A percentile compares a stretch with the other conserved stretches of the same genome.
Evolutionary conservation across 1,284 basidiomycete species (phyloP).

Genomic region (Ceratobasidium sp.): DNA sequence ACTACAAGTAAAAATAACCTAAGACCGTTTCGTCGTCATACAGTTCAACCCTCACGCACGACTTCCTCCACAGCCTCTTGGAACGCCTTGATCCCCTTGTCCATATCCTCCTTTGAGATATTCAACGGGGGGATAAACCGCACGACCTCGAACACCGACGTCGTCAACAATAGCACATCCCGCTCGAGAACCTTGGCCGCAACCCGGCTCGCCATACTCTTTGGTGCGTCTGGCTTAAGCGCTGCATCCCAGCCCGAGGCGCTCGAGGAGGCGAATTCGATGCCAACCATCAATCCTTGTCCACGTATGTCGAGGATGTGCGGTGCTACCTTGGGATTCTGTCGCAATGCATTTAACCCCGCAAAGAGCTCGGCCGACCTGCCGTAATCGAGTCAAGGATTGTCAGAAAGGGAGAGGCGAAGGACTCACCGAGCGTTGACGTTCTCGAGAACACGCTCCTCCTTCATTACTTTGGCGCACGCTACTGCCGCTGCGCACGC

Average conservation of each 20-base stretch:
- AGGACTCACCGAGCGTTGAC: constrained; percentile 70
- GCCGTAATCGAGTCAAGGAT: constrained; percentile 43
- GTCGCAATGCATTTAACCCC: constrained; percentile 66
- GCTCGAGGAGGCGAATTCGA: constrained; percentile 78
- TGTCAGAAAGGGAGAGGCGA: constrained; percentile 3
- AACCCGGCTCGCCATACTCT: constrained; percentile 77
- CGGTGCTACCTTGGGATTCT: constrained; percentile 62
- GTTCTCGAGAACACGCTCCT: constrained; percentile 83
- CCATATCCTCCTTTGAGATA: constrained; percentile 70
- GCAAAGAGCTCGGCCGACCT: constrained; percentile 80
- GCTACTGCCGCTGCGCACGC: constrained; percentile 89
- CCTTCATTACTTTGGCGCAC: constrained; percentile 77
- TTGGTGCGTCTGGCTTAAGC: constrained; percentile 60
- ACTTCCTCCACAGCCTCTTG: constrained; percentile 70
- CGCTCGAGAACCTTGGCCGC: constrained; percentile 84
- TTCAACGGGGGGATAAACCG: constrained; percentile 82
- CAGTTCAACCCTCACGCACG: constrained; percentile 60
- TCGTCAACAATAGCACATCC: constrained; percentile 82
- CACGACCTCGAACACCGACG: constrained; percentile 80
- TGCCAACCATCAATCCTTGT: constrained; percentile 79
- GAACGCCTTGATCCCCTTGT: constrained; percentile 69
- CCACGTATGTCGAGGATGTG: constrained; percentile 82
- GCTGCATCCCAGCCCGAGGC: constrained; percentile 60
- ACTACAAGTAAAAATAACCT: constrained; percentile 9
- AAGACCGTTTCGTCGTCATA: background rate